Percentiles rank a stretch among this genome's conserved stretches.
These are phyloP conservation scores for Phytophthora nicotianae DNA, from an alignment of 352 stramenopile genomes.

Conservation along the genomic window DNA sequence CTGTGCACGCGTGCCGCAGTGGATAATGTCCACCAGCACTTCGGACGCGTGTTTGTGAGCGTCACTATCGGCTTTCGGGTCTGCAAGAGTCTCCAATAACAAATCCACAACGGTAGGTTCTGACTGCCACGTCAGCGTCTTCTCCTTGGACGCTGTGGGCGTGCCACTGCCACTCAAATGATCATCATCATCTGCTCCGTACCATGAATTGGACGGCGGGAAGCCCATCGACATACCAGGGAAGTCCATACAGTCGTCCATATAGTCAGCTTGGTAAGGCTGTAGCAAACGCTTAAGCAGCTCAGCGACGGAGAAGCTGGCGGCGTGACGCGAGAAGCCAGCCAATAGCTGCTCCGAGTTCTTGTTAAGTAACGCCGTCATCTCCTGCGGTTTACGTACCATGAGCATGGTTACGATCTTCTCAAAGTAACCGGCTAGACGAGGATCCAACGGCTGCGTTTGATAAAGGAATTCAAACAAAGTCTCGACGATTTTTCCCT, in stretches of 20 bases:
- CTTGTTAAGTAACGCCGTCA: conserved; percentile 86
- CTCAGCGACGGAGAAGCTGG: conserved; percentile 84
- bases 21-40: conserved; percentile 86
- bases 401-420: conserved; percentile 93
- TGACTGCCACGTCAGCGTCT: conserved; percentile 76
- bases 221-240: conserved; percentile 78
- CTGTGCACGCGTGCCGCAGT: conserved; percentile 79
- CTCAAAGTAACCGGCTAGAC: conserved; percentile 97
- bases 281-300: conserved; percentile 85
- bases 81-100: conserved; percentile 59
- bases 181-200: conserved; percentile 80
- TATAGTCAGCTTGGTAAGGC: conserved; percentile 84
- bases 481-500: conserved; percentile 84
- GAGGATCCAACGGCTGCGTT: conserved; percentile 86
- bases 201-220: conserved; percentile 76
- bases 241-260: conserved; percentile 90
- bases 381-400: conserved; percentile 87
- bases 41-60: conserved; percentile 86
- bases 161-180: conserved; percentile 53
- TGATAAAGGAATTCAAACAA: conserved; percentile 93
- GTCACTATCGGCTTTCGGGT: conserved; percentile 62
- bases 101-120: conserved; percentile 76
- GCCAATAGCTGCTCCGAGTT: conserved; percentile 74
- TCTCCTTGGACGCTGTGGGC: conserved; percentile 65
- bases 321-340: conserved; percentile 65